Evolutionary conservation across 805 yeast species (phyloP).

Genomic region (Scheffersomyces ergatensis): DNA sequence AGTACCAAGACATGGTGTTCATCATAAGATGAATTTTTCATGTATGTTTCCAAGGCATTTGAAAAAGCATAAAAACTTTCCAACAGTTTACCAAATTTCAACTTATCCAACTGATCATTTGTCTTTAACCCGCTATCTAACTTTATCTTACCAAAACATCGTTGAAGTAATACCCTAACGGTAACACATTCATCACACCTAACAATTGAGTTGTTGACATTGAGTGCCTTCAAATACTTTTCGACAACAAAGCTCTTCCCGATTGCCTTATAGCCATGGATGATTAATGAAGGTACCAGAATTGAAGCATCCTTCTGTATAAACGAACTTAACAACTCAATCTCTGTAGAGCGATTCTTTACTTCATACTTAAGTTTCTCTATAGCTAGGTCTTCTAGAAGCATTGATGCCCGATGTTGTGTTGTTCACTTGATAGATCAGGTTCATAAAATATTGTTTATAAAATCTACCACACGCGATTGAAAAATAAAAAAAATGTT

Average conservation of each 20-base stretch:
- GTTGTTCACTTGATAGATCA: too few relatives aligned
- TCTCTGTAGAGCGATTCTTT: slow-evolving; percentile 33
- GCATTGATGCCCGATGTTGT: too few relatives aligned
- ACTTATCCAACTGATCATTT: neutral
- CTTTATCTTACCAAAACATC: slow-evolving; percentile 36
- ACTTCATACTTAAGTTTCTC: slow-evolving; percentile 1
- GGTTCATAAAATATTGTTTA: too few relatives aligned
- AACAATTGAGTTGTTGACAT: slow-evolving; percentile 26
- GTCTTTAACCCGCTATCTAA: slow-evolving; percentile 26
- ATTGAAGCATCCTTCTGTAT: slow-evolving; percentile 22
- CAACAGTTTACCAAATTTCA: slow-evolving; percentile 27
- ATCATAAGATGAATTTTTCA: slow-evolving; percentile 23
- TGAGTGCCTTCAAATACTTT: slow-evolving; percentile 24
- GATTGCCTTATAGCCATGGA: slow-evolving; percentile 49
- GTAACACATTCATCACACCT: slow-evolving; percentile 47
- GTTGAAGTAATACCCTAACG: slow-evolving; percentile 38
- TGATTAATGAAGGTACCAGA: slow-evolving; percentile 35
- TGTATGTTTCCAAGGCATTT: slow-evolving; percentile 38
- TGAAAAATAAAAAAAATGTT: neutral
- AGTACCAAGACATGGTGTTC: slow-evolving; percentile 43
- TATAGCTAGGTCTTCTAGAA: too few relatives aligned
- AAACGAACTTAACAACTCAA: slow-evolving; percentile 32
- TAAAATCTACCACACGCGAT: too few relatives aligned
- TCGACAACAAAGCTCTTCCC: slow-evolving; percentile 45
- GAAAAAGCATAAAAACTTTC: slow-evolving; percentile 42